phyloP scores from a whole-genome alignment of 2,329 filamentous ascomycete genomes.

The Alternaria solani region DNA sequence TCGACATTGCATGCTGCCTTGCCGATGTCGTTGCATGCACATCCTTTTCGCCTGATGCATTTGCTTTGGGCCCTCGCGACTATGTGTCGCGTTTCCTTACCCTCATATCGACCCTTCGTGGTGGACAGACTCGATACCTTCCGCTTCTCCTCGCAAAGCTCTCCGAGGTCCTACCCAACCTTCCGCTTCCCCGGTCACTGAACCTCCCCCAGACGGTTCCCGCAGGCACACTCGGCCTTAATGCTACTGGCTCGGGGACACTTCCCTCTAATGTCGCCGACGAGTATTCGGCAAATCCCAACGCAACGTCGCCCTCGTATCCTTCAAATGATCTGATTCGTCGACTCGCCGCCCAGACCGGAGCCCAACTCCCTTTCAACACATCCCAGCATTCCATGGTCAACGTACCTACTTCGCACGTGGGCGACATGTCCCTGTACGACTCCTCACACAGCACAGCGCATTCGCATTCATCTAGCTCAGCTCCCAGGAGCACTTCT shows the following conservation, averaged over 20 bases:
- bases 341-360: constrained; percentile 47
- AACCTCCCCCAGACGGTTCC: constrained; percentile 41
- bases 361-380: constrained; percentile 46
- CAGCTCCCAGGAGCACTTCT: constrained; percentile 42
- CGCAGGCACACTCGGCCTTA: constrained; percentile 38
- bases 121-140: constrained; percentile 77
- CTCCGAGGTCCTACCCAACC: constrained; percentile 70
- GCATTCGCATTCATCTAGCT: constrained; percentile 47
- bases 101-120: constrained; percentile 74
- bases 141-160: constrained; percentile 80
- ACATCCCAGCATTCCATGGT: constrained; percentile 44
- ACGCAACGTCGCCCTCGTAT: constrained; percentile 41
- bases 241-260: constrained; percentile 33
- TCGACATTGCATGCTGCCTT: constrained; percentile 77
- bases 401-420: constrained; percentile 40
- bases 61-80: constrained; percentile 68
- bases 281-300: constrained; percentile 38
- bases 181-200: constrained; percentile 48
- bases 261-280: constrained; percentile 43
- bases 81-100: constrained; percentile 73
- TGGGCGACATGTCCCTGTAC: constrained; percentile 48
- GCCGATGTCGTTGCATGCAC: constrained; percentile 74
- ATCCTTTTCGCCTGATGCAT: constrained; percentile 63
- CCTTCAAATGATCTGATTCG: constrained; percentile 46
- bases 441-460: constrained; percentile 42